phyloP scores from a whole-genome alignment of 2,329 filamentous ascomycete genomes.

The Alternaria burnsii region DNA sequence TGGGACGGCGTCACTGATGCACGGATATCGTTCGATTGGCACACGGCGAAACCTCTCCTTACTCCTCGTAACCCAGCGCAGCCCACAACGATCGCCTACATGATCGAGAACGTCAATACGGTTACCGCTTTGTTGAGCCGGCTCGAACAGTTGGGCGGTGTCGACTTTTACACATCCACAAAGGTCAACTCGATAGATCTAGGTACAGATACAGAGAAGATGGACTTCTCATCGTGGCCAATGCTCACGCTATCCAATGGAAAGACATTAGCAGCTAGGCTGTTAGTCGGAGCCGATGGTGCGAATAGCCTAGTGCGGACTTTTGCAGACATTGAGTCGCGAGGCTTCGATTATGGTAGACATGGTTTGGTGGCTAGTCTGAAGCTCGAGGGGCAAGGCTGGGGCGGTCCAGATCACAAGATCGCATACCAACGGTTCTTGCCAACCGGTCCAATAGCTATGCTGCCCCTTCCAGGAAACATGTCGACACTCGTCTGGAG shows the following conservation, averaged over 20 bases:
- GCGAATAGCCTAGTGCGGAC: constrained; percentile 91
- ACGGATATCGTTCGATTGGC: constrained; percentile 88
- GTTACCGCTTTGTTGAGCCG: constrained; percentile 78
- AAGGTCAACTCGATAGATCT: constrained; percentile 82
- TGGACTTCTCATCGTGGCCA: constrained; percentile 88
- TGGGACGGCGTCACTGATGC: constrained; percentile 95
- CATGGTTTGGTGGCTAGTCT: constrained; percentile 93
- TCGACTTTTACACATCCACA: constrained; percentile 77
- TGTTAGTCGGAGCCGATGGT: constrained; percentile 92
- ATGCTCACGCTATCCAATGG: constrained; percentile 77
- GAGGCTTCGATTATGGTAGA: constrained; percentile 92
- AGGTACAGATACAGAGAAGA: constrained; percentile 70
- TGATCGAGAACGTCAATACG: constrained; percentile 94
- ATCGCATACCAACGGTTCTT: constrained; percentile 96
- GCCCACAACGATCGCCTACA: constrained; percentile 80
- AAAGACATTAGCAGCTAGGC: constrained; percentile 75
- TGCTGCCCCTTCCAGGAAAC: constrained; percentile 87
- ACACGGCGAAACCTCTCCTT: constrained; percentile 51
- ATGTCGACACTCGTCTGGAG: constrained; percentile 93
- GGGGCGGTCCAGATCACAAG: constrained; percentile 60
- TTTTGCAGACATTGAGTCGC: constrained; percentile 85
- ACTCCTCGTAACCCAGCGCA: constrained; percentile 53
- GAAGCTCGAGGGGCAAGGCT: constrained; percentile 66
- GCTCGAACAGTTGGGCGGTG: constrained; percentile 71
- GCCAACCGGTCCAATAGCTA: constrained; percentile 87